A percentile compares a stretch with the other conserved stretches of the same genome.
phyloP scores from a whole-genome alignment of 2,329 filamentous ascomycete species.

The Pseudogymnoascus sp. region DNA sequence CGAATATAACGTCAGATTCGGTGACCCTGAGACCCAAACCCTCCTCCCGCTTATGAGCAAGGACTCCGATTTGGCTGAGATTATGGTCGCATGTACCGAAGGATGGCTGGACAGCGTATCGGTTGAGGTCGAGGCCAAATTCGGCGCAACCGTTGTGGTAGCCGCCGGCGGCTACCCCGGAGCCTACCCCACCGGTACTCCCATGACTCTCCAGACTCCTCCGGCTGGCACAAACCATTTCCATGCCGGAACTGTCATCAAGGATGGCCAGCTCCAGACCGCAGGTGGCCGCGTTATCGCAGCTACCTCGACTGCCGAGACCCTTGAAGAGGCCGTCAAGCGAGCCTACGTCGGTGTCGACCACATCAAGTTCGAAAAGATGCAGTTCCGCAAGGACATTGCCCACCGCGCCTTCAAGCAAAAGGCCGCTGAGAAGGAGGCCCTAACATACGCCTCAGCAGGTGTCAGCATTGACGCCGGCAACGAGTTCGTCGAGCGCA shows the following conservation, averaged over 20 bases:
- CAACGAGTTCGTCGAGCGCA: slow-evolving; percentile 84
- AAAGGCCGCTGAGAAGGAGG: slow-evolving; percentile 32
- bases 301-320: slow-evolving; percentile 70
- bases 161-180: slow-evolving; percentile 88
- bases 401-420: slow-evolving; percentile 64
- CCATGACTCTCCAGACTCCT: slow-evolving; percentile 43
- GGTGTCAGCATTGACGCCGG: slow-evolving; percentile 93
- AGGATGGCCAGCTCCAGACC: slow-evolving; percentile 60
- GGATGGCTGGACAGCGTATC: slow-evolving; percentile 64
- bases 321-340: slow-evolving; percentile 73
- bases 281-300: slow-evolving; percentile 89
- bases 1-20: slow-evolving; percentile 91
- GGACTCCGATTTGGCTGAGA: slow-evolving; percentile 76
- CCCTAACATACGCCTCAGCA: slow-evolving; percentile 84
- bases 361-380: slow-evolving; percentile 58
- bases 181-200: slow-evolving; percentile 71
- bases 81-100: slow-evolving; percentile 79
- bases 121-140: slow-evolving; percentile 61
- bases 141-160: slow-evolving; percentile 87
- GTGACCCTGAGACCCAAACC: slow-evolving; percentile 87
- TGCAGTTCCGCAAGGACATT: slow-evolving; percentile 75
- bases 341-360: slow-evolving; percentile 81
- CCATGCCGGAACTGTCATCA: slow-evolving; percentile 78
- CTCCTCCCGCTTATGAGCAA: slow-evolving; percentile 69
- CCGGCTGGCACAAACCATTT: slow-evolving; percentile 61